Base-by-base conservation (phyloP, 331 rosid genomes). In the Rhamnella rubrinervis region DNA sequence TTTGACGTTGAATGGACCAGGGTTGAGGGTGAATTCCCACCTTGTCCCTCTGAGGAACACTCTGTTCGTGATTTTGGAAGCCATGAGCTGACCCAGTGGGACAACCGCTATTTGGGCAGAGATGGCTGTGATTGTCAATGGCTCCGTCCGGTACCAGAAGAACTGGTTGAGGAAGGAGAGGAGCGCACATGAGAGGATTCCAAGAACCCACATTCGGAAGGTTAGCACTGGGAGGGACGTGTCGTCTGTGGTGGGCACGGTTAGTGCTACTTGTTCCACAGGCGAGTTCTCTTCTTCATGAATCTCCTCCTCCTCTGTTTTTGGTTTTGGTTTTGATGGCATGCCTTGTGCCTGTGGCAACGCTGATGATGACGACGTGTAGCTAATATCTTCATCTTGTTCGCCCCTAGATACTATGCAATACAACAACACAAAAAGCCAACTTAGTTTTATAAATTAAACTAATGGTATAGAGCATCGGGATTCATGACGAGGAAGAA, bases 61-160 rank as follows among this genome's bases (percentile, higher is more conserved):
- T 0, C 90, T 87, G 52, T 66, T 49, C 0, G 96, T 77, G 56
- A 93, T 67, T 11, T 38, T 74, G 1, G 91, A 18, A 0, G 96
- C 98, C 98, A 93, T 93, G 11, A 93, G 81, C 50, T 73, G 96
- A 15, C 98, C 97, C 1, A 90, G 74, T 0, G 98, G 98, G n/a
- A 90, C 86, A 50, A 88, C 96, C 0, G 97, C 97, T 1, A 93
- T 91, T 69, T 93, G 98, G 2, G 97, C 98, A 0, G 98, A 90
- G 49, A 93, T 88, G 21, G 92, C 84, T 0, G 98, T 88, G 62
- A 93, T 87, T 55, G 87, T 57, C 4, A 93, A 88, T 0, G 97
- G 97, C 74, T 93, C 96, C 0, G 71, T 90, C 0, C 98, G 77
- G 84, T 87, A 93, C 92, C 92, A 90, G 63, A 90, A 93, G 79